Conservation (phyloP, 2,329 filamentous ascomycete genomes). For the Tolypocladium paradoxum region DNA sequence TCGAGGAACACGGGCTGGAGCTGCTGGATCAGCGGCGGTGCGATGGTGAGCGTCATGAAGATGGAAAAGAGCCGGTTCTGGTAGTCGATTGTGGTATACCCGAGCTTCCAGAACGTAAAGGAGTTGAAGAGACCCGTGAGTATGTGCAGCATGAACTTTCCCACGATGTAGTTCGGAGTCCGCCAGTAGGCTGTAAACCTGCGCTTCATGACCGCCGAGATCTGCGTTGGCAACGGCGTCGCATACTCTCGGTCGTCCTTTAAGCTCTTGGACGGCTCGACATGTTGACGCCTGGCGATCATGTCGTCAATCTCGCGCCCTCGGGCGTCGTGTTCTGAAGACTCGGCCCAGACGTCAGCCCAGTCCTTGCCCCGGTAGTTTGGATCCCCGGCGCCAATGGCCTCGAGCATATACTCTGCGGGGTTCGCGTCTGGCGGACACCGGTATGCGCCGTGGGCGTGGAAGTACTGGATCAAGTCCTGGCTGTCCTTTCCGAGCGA, state of each 20-base stretch:
- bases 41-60: slow-evolving; percentile 68
- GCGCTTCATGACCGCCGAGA: slow-evolving; percentile 41
- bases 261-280: slow-evolving; percentile 24
- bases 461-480: slow-evolving; percentile 40
- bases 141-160: slow-evolving; percentile 52
- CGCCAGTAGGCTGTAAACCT: slow-evolving; percentile 56
- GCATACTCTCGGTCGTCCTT: slow-evolving; percentile 51
- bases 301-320: slow-evolving; percentile 41
- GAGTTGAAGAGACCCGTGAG: slow-evolving; percentile 57
- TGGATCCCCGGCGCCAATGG: slow-evolving; percentile 51
- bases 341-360: slow-evolving; percentile 48
- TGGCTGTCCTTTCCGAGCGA: slow-evolving; percentile 38
- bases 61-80: slow-evolving; percentile 64
- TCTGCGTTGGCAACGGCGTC: slow-evolving; percentile 45
- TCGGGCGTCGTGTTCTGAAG: slow-evolving; percentile 34
- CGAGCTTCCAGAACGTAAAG: slow-evolving; percentile 58
- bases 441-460: slow-evolving; percentile 33
- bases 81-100: slow-evolving; percentile 47
- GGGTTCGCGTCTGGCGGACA: slow-evolving; percentile 40
- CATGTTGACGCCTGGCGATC: slow-evolving; percentile 30
- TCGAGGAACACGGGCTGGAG: slow-evolving; percentile 62
- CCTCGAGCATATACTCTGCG: slow-evolving; percentile 45
- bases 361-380: slow-evolving; percentile 51
- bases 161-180: slow-evolving; percentile 50
- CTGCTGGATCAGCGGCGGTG: slow-evolving; percentile 65